phyloP scores from a whole-genome alignment of 352 stramenopile genomes.

The Phytophthora melonis region DNA sequence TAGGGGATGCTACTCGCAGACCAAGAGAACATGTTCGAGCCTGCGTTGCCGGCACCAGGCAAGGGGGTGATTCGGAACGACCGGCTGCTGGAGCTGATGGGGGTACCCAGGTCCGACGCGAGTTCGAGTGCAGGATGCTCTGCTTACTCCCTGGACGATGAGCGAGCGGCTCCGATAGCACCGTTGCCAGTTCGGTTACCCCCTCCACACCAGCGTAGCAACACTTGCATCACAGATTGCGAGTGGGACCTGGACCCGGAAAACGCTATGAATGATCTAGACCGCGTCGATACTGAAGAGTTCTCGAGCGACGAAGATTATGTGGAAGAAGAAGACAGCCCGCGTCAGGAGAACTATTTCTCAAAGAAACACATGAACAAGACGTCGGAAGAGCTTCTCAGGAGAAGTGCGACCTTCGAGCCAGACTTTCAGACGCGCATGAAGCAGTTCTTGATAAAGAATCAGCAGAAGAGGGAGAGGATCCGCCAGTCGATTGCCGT shows the following conservation, averaged over 20 bases:
- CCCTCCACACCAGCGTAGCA: neutral
- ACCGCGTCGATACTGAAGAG: slow-evolving; percentile 13
- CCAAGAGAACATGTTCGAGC: slow-evolving; percentile 2
- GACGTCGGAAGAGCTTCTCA: slow-evolving; percentile 53
- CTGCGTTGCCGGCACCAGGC: neutral
- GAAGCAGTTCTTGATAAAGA: slow-evolving; percentile 59
- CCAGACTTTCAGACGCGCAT: slow-evolving; percentile 73
- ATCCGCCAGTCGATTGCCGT: slow-evolving; percentile 51
- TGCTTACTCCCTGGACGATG: slow-evolving; percentile 24
- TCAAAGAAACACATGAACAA: slow-evolving; percentile 27
- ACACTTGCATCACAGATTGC: neutral
- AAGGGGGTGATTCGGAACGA: slow-evolving; percentile 32
- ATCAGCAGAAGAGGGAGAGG: slow-evolving; percentile 54
- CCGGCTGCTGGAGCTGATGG: slow-evolving; percentile 29
- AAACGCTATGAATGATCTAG: neutral
- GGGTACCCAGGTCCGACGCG: slow-evolving; percentile 20
- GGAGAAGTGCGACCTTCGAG: slow-evolving; percentile 60
- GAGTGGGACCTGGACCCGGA: neutral
- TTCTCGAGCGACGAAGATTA: neutral
- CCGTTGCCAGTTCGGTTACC: slow-evolving; percentile 15
- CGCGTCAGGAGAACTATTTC: slow-evolving; percentile 1
- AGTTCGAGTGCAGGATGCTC: slow-evolving; percentile 21
- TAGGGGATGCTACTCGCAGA: slow-evolving; percentile 26
- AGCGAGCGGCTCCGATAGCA: slow-evolving; percentile 15
- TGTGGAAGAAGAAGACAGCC: slow-evolving; percentile 10